Percentiles rank a stretch among this genome's conserved stretches.
phyloP scores from a whole-genome alignment of 495 filamentous ascomycete species.

The Trichoderma virens region DNA sequence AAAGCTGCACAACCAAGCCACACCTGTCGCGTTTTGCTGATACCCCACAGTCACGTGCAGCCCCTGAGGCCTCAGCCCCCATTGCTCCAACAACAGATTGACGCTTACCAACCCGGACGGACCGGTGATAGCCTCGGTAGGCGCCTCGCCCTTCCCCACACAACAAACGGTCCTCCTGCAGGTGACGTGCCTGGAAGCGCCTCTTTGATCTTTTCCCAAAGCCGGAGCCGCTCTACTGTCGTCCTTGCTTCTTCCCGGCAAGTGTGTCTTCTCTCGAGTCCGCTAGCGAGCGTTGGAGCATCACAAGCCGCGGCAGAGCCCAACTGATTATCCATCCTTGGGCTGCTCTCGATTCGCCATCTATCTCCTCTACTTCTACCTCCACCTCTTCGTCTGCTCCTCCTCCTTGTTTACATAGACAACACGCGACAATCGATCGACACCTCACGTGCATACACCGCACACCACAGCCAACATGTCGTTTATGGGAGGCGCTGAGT shows the following conservation, averaged over 20 bases:
- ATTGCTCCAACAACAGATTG: not conserved
- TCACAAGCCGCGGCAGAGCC: not conserved
- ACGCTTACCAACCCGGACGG: conserved; percentile 6
- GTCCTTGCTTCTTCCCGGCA: not conserved
- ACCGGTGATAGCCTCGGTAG: conserved; percentile 7
- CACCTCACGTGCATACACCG: not conserved
- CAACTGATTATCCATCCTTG: too few species aligned
- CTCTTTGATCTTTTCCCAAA: not conserved
- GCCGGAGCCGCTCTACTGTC: not conserved
- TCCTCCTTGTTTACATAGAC: not conserved
- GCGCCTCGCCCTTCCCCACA: not conserved
- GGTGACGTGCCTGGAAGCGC: conserved; percentile 1
- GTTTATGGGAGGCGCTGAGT: conserved; percentile 91
- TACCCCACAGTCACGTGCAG: conserved; percentile 9
- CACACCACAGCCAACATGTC: conserved; percentile 55
- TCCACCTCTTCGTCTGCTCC: not conserved
- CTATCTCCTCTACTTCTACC: not conserved
- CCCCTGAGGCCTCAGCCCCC: conserved; percentile 4
- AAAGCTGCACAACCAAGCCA: not conserved
- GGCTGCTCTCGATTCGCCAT: not conserved
- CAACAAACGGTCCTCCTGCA: not conserved
- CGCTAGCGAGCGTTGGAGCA: not conserved
- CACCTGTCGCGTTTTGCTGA: not conserved
- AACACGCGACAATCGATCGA: not conserved
- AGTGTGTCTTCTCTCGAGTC: not conserved